Evolutionary conservation across 116 monocot species (phyloP).

Genomic region (Cymodocea nodosa): DNA sequence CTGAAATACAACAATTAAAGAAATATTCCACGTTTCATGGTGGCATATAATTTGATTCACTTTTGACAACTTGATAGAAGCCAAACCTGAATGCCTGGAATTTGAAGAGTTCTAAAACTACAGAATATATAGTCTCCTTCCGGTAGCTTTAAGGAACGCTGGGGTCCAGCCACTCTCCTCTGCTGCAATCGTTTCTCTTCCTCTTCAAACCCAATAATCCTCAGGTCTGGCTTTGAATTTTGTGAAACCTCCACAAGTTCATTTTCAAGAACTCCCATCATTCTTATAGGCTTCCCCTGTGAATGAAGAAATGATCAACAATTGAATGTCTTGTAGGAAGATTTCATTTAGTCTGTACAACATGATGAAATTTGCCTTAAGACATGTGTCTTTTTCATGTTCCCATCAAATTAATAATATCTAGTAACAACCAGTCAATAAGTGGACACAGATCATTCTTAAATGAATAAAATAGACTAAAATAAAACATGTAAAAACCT

Average conservation of each 20-base stretch:
- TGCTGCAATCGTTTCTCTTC: slow-evolving; percentile 70
- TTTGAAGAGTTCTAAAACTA: slow-evolving; percentile 66
- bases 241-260: slow-evolving; percentile 85
- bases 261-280: slow-evolving; percentile 82
- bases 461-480: no score
- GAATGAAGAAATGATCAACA: neutral
- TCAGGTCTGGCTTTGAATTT: slow-evolving; percentile 35
- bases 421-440: no score
- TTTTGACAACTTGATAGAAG: neutral
- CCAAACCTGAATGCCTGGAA: slow-evolving; percentile 90
- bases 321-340: no score
- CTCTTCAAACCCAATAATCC: slow-evolving; percentile 92
- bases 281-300: slow-evolving; percentile 80
- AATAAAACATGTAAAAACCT: no score
- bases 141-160: slow-evolving; percentile 50
- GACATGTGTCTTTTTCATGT: no score
- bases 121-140: slow-evolving; percentile 73
- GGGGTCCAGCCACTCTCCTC: slow-evolving; percentile 18
- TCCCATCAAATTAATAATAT: no score
- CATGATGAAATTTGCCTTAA: no score
- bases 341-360: no score
- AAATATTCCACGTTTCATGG: neutral
- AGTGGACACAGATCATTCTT: no score
- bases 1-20: neutral
- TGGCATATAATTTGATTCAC: neutral